Percentiles rank a stretch among this genome's conserved stretches.
phyloP scores from a whole-genome alignment of 2,329 filamentous ascomycete genomes.

The Hypoxylon sp. region DNA sequence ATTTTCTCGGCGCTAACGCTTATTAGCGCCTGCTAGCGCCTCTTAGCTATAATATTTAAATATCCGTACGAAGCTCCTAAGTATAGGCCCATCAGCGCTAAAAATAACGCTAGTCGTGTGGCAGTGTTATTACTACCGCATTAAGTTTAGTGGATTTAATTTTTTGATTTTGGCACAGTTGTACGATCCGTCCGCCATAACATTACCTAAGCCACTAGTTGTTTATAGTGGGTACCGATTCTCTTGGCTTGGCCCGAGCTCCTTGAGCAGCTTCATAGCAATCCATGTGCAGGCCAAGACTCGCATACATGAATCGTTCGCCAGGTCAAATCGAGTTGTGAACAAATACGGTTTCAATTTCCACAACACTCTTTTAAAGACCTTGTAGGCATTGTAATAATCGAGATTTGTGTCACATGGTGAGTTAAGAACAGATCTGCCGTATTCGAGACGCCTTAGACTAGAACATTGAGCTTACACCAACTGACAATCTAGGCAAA shows the following conservation, averaged over 20 bases:
- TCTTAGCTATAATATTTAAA: no score
- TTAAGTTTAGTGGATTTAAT: no score
- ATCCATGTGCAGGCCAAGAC: background rate
- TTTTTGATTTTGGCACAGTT: no score
- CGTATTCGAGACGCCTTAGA: background rate
- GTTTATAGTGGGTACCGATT: background rate
- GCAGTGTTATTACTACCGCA: no score
- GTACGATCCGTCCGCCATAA: no score
- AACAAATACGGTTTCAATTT: background rate
- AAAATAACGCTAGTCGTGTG: no score
- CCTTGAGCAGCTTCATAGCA: background rate
- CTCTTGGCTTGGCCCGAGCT: conserved; percentile 8
- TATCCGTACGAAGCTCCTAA: no score
- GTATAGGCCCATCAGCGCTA: no score
- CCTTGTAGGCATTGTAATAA: background rate
- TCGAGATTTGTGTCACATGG: conserved; percentile 19
- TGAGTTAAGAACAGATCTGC: conserved; percentile 11
- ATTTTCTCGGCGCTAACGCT: no score
- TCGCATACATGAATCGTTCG: background rate
- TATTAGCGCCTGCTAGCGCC: no score
- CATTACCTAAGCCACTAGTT: background rate
- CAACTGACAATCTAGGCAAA: conserved; percentile 68
- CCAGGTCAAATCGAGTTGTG: background rate
- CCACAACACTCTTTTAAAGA: background rate
- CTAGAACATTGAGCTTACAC: background rate